These are phyloP conservation scores for Moricandia arvensis DNA, from an alignment of 345 rosid species.

Conservation along the genomic window DNA sequence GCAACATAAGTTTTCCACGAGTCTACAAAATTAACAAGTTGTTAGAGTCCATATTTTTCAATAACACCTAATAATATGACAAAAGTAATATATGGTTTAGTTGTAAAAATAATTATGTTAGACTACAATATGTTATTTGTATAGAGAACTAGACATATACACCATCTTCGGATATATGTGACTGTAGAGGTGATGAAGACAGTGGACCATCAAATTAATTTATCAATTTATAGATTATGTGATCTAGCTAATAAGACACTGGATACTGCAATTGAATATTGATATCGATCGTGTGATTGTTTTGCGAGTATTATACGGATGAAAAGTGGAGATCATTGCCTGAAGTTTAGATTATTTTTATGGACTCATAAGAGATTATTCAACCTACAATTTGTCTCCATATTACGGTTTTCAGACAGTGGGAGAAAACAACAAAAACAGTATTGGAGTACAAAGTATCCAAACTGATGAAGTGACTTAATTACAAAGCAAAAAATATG, in stretches of 20 bases:
- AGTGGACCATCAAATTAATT: neutral
- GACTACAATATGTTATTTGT: neutral
- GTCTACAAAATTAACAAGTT: constrained; percentile 31
- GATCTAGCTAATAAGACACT: constrained; percentile 16
- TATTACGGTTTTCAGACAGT: constrained; percentile 16
- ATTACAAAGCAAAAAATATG: constrained; percentile 14
- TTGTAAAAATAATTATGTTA: neutral
- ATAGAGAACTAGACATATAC: constrained; percentile 3
- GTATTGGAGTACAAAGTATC: constrained; percentile 31
- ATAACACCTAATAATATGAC: constrained; percentile 14
- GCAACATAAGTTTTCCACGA: constrained; percentile 32
- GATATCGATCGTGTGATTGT: constrained; percentile 25
- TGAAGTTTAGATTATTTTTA: constrained; percentile 7
- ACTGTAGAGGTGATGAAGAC: neutral
- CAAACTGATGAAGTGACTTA: constrained; percentile 29
- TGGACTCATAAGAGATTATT: constrained; percentile 25
- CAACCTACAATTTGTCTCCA: constrained; percentile 26
- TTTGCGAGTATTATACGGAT: constrained; percentile 26
- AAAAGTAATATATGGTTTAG: constrained; percentile 1
- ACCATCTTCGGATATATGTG: neutral
- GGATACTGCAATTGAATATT: constrained; percentile 2
- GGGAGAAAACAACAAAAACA: constrained; percentile 8
- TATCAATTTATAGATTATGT: neutral
- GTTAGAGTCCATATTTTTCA: constrained; percentile 5
- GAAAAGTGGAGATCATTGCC: constrained; percentile 10